Evolutionary conservation across 495 filamentous ascomycete species (phyloP), one percentile per base, ranked within the genome.

Genomic region (Lasiosphaeria miniovina): DNA sequence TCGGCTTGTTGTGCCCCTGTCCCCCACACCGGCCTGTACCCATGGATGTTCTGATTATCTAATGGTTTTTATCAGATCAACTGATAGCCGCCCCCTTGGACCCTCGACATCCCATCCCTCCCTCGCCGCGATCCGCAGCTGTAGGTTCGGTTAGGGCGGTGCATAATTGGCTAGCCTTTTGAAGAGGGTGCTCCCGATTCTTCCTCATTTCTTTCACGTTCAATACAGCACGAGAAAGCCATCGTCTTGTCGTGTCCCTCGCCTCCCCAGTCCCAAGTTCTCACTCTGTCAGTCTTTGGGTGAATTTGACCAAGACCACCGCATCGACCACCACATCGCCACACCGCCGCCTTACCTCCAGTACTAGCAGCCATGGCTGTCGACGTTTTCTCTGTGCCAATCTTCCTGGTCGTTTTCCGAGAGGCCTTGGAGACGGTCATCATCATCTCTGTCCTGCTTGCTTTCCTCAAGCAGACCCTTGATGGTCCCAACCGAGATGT

Each of bases 351-450:
- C 50, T 34, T 15, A 31, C 11, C 36, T 36, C 33, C 34, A 11
- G 9, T 35, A 24, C 3, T 49, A 61, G 58, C 41, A 57, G 67
- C 38, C 57, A 84, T 79, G 72, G 80, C 80, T 65, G 70, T 71
- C 53, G 78, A 85, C 62, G 83, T 88, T 61, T 89, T 88, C 65
- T 75, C 84, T 51, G 80, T 88, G 9, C 85, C 85, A 53, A 82
- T 94, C 51, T 96, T 94, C 74, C 92, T 96, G 75, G 87, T 96
- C 69, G 84, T 85, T 65, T 93, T 94, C 66, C 88, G 91, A 67
- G 91, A 96, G 78, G 86, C 86, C 38, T 74, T 96, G 31, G 91
- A 96, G 71, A 88, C 86, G 0, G 84, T 80, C 59, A 88, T 94
- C 66, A 88, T 96, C 59, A 86, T 94, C 41, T 93, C 91, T 3